Evolutionary conservation across 1,139 yeast genomes (phyloP).

Genomic region (Starmera stellimalicola): DNA sequence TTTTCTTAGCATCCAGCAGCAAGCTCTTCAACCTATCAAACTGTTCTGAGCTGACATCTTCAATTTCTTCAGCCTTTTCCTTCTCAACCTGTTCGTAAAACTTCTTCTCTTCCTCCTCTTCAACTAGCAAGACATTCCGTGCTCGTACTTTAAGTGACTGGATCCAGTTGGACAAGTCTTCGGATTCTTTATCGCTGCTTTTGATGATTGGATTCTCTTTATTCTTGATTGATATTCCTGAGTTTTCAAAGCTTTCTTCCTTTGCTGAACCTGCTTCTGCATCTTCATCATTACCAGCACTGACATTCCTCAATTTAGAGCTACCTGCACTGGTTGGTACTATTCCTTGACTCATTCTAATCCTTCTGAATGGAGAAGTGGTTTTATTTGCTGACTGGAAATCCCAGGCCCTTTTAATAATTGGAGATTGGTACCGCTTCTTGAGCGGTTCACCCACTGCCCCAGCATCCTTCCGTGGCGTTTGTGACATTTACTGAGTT

Average conservation of each 20-base stretch:
- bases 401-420: conserved; percentile 15
- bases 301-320: no score
- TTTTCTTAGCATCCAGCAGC: conserved; percentile 13
- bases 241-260: neutral
- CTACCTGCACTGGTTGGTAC: no score
- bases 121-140: conserved; percentile 27
- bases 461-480: neutral
- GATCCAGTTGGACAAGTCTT: conserved; percentile 45
- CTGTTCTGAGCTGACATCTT: conserved; percentile 28
- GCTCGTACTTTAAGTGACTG: conserved; percentile 36
- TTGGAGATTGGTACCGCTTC: conserved; percentile 9
- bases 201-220: neutral
- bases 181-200: conserved; percentile 10
- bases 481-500: neutral
- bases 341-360: conserved; percentile 2
- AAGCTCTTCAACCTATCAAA: conserved; percentile 30
- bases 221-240: neutral
- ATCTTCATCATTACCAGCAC: no score
- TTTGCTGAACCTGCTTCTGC: no score
- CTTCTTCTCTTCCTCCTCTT: conserved; percentile 29
- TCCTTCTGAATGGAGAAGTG: conserved; percentile 17
- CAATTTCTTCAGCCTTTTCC: conserved; percentile 23
- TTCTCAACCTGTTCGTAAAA: conserved; percentile 26
- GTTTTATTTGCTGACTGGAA: conserved; percentile 5
- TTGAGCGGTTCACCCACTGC: no score